Evolutionary conservation across 768 basidiomycete genomes (phyloP).

Genomic region (Tulasnella calospora): DNA sequence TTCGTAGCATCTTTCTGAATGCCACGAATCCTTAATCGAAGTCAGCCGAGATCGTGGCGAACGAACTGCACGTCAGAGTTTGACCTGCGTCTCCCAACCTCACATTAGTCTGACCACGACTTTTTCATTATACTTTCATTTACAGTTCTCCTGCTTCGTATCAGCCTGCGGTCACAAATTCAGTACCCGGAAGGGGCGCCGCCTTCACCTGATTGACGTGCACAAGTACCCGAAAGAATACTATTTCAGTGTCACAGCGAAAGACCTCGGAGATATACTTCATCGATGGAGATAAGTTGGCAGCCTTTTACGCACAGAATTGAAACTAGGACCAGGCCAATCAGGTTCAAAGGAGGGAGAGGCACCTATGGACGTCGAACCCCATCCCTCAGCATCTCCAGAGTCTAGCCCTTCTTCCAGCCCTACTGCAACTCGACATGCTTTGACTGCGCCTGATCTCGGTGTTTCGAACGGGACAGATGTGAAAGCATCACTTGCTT

Average conservation of each 20-base stretch:
- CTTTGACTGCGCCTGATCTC: conserved; percentile 30
- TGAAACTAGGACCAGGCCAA: conserved; percentile 50
- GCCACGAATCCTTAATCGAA: conserved; percentile 80
- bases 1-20: conserved; percentile 49
- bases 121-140: neutral
- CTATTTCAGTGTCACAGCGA: conserved; percentile 88
- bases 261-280: conserved; percentile 76
- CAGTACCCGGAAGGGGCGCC: conserved; percentile 63
- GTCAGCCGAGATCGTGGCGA: conserved; percentile 73
- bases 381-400: conserved; percentile 26
- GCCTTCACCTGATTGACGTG: conserved; percentile 74
- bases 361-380: conserved; percentile 31
- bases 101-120: neutral
- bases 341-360: conserved; percentile 26
- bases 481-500: neutral
- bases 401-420: conserved; percentile 22
- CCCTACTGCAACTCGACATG: conserved; percentile 2
- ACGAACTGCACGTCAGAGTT: conserved; percentile 60
- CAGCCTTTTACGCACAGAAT: conserved; percentile 67
- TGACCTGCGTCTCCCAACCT: conserved; percentile 28
- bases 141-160: conserved; percentile 76
- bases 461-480: neutral
- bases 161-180: conserved; percentile 54
- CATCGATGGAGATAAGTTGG: conserved; percentile 80
- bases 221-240: conserved; percentile 86